Evolutionary conservation across 139 green algal genomes (phyloP), one percentile per base, ranked within the genome.

Genomic region (Auxenochlorella pyrenoidosa): DNA sequence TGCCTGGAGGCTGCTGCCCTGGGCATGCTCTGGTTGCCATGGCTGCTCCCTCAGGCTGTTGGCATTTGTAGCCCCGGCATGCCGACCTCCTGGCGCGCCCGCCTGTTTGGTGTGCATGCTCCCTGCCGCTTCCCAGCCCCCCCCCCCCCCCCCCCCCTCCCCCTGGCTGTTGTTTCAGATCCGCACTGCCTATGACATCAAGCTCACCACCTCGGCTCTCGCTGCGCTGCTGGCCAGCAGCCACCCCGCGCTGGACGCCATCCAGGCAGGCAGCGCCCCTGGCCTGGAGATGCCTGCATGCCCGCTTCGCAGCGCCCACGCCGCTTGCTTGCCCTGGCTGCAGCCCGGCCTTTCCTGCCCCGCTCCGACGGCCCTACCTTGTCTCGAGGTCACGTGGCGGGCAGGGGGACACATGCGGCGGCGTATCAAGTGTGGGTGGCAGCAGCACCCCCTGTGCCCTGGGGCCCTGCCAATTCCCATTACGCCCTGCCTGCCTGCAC

Each of bases 121-220:
- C 5, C 28, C 65, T 36, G n/a, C n/a, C n/a, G n/a, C n/a, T n/a
- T n/a, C n/a, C n/a, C n/a, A n/a, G n/a, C 36, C 16, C 13, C 71
- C 12, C 5, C 72, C 3, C 3, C 24, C 73, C 28, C 10, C 73
- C 40, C 38, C 13, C 36, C 2, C 38, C 40, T 19, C 22, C 18
- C 38, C 1, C 28, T 36, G 8, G 2, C 66, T 34, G 2, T 34
- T 26, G 21, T 2, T 36, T 2, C 75, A 81, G 75, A 59, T 81
- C 1, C 92, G 92, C 26, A 92, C 89, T 0, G 54, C 59, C n/a
- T 94, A 94, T 73, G 80, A 93, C 44, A 96, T 95, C 77, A 94
- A 94, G 65, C 88, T 95, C 40, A 90, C 88, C 51, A 90, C 88
- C 26, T 89, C 92, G 0, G 94, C 94, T 13, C 87, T 97, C 15